Conservation (phyloP, 2,329 filamentous ascomycete genomes). For the Dothistroma pini region DNA sequence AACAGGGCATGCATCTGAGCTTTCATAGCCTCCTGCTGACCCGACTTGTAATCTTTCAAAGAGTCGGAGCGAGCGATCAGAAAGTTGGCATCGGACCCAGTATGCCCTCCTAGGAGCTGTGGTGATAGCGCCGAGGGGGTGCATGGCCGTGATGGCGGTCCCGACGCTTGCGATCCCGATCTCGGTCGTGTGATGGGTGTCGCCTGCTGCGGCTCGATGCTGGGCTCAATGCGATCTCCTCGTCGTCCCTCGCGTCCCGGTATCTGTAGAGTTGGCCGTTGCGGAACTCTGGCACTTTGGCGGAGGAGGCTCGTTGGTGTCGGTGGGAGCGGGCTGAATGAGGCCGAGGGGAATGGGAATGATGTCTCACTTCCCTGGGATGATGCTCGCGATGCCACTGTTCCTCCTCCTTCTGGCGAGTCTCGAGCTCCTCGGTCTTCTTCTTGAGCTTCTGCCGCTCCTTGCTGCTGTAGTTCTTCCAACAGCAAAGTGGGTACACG, state of each 20-base stretch:
- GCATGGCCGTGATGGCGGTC: constrained; percentile 30
- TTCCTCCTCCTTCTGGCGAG: constrained; percentile 25
- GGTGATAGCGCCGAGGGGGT: constrained; percentile 31
- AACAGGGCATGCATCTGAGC: constrained; percentile 15
- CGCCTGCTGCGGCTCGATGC: constrained; percentile 14
- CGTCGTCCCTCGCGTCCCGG: constrained; percentile 17
- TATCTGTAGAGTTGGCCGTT: constrained; percentile 22
- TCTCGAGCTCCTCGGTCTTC: constrained; percentile 26
- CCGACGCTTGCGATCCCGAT: constrained; percentile 29
- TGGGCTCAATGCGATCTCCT: constrained; percentile 23
- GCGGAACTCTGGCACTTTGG: constrained; percentile 18
- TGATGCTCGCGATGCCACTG: constrained; percentile 23
- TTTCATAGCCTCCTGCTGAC: constrained; percentile 13
- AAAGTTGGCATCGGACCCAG: constrained; percentile 33
- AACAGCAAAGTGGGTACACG: constrained; percentile 35
- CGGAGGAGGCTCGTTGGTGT: constrained; percentile 21
- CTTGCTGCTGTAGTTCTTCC: constrained; percentile 36
- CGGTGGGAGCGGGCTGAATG: constrained; percentile 22
- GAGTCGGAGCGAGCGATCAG: constrained; percentile 14
- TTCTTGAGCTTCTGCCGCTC: constrained; percentile 27
- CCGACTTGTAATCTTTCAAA: constrained; percentile 15
- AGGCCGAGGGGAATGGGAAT: constrained; percentile 28
- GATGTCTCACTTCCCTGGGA: constrained; percentile 23
- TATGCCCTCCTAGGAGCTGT: constrained; percentile 35
- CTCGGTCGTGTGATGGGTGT: constrained; percentile 24